Conservation (phyloP, 345 rosid species). For the Acer negundo region DNA sequence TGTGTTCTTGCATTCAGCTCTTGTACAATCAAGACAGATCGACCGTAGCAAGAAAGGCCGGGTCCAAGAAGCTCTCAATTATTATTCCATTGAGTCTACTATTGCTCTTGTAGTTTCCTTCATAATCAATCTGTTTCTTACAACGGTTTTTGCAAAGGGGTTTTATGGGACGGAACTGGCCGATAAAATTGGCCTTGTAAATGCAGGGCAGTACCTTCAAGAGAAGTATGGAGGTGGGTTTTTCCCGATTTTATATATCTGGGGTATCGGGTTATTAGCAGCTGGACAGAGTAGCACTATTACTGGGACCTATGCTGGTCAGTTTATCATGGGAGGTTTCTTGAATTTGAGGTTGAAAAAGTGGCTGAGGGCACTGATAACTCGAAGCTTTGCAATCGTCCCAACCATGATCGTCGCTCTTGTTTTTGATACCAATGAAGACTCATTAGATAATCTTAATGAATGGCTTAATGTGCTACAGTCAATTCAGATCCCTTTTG, state of each 20-base stretch:
- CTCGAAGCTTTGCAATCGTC: constrained; percentile 79
- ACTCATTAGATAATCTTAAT: constrained; percentile 67
- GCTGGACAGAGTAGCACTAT: constrained; percentile 98
- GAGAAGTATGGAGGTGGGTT: constrained; percentile 87
- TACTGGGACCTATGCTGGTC: constrained; percentile 92
- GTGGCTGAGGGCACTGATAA: constrained; percentile 92
- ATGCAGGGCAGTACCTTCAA: constrained; percentile 89
- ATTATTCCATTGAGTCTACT: constrained; percentile 83
- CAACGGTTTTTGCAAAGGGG: constrained; percentile 85
- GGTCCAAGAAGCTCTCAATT: constrained; percentile 85
- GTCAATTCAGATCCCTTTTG: constrained; percentile 88
- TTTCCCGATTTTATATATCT: constrained; percentile 86
- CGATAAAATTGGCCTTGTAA: constrained; percentile 71
- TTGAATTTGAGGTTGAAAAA: constrained; percentile 83
- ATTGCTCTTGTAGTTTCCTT: constrained; percentile 74
- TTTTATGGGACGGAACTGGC: constrained; percentile 80
- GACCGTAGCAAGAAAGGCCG: constrained; percentile 60
- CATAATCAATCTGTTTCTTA: constrained; percentile 85
- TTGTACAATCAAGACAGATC: constrained; percentile 86
- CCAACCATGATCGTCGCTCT: constrained; percentile 88
- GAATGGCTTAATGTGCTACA: constrained; percentile 95
- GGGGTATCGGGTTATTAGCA: constrained; percentile 88
- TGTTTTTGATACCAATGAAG: constrained; percentile 68
- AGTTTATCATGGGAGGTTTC: constrained; percentile 97
- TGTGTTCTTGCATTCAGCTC: constrained; percentile 92